Evolutionary conservation across 2,329 filamentous ascomycete species (phyloP).

Genomic region (Colletotrichum costaricense): DNA sequence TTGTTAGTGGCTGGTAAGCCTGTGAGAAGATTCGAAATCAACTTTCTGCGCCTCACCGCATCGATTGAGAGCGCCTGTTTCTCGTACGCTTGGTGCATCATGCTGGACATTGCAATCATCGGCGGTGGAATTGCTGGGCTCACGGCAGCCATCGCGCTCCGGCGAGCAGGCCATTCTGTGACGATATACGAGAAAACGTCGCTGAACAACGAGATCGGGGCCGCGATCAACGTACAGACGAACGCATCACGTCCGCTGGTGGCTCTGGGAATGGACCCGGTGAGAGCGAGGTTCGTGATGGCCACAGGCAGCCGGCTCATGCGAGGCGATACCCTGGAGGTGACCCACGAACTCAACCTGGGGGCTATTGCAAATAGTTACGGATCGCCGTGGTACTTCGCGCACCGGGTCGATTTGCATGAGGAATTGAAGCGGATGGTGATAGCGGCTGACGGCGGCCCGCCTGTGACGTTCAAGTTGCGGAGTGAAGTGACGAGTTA

Average conservation of each 20-base stretch:
- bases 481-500: constrained; percentile 41
- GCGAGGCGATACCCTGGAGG: constrained; percentile 13
- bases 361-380: constrained; percentile 5
- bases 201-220: constrained; percentile 51
- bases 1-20: not conserved
- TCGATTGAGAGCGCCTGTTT: not conserved
- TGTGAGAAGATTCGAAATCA: not conserved
- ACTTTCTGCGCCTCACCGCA: not conserved
- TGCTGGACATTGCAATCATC: constrained; percentile 41
- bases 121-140: constrained; percentile 53
- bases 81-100: not conserved
- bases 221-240: constrained; percentile 51
- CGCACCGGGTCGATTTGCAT: constrained; percentile 55
- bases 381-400: constrained; percentile 42
- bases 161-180: constrained; percentile 47
- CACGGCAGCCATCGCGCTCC: constrained; percentile 46
- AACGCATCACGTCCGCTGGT: constrained; percentile 50
- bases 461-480: constrained; percentile 41
- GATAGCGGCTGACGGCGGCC: constrained; percentile 41
- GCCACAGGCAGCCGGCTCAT: constrained; percentile 36
- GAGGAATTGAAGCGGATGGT: constrained; percentile 48
- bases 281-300: constrained; percentile 42
- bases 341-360: constrained; percentile 36
- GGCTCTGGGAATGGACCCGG: constrained; percentile 49
- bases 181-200: constrained; percentile 50